Base-by-base conservation (phyloP, 2,329 filamentous ascomycete genomes). In the Aspergillus fructus region DNA sequence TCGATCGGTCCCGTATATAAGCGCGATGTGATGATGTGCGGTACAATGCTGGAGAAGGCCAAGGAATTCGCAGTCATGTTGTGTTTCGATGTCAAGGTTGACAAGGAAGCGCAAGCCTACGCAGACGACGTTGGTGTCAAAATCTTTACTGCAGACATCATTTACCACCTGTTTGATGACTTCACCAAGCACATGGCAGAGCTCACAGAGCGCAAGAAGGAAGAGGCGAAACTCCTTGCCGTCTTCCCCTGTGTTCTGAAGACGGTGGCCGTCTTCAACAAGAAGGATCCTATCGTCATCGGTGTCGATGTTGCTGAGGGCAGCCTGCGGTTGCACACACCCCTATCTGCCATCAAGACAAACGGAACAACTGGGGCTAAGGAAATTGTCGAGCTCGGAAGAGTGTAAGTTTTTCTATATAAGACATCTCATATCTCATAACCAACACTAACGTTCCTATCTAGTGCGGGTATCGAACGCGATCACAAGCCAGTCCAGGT, bases 51-150 rank as follows among this genome's bases (percentile, higher is more conserved):
- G 69, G 94, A 99, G 78, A 97, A 97, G 80, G 85, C 88, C 15
- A 91, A 91, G 64, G 93, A 99, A 72, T 96, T 88, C 67, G 94
- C 94, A n/a, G 91, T 97, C 73, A 99, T 99, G 94, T 87, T 99
- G 50, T 97, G 94, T 76, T 99, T 99, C 83, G 96, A 99, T 74
- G 94, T 99, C 78, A 97, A 97, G 81, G 91, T 99, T 15, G 94
- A 99, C 79, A 97, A 96, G 76, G 94, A 99, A 72, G 94, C 94
- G 0, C 87, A 89, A 64, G 83, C 85, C 9, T 96, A 97, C 68
- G 94, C 94, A 11, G 91, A 97, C 17, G 92, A 97, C 56, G 87
- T 96, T 61, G 92, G 92, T 51, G 90, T 99, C 79, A 97, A 96
- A 82, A 90, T 99, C 68, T 99, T 99, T 81, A 96, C 91, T 3